Evolutionary conservation across 2,329 filamentous ascomycete genomes (phyloP), one percentile per base, ranked within the genome.

Genomic region (Monilinia laxa): DNA sequence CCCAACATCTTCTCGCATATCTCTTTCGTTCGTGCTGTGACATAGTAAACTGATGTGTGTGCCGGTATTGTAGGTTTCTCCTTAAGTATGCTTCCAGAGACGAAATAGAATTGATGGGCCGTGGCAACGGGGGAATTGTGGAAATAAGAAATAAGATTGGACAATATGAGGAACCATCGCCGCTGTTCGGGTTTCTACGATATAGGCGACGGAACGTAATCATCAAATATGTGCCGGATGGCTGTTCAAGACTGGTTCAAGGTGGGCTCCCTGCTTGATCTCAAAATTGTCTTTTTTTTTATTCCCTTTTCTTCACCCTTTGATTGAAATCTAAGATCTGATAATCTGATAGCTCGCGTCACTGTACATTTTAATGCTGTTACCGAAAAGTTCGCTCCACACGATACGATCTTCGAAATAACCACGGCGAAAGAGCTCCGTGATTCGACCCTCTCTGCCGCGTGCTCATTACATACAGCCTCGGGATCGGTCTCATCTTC

Each of bases 61-160:
- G 31, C 12, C 16, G 35, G 11, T 62, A 20, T n/a, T 60, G 38
- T 76, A 98, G 95, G 95, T 95, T 99, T 75, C 86, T 98, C 70
- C 87, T 99, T 73, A 93, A 94, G 77, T 99, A 99, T 80, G 84
- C 87, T 70, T 90, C 90, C 69, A 89, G 95, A 78, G 95, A 99
- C 81, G 91, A 94, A 73, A 84, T 99, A 69, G 88, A 91, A 71
- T 80, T 99, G 66, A 82, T 95, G 67, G 86, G 84, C 68, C 87
- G 85, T 72, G 95, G 95, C 60, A 90, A 83, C 71, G 91, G 91
- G 71, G 94, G 95, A 70, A 89, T 97, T 68, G 84, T 87, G 68
- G 95, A 98, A 77, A 87, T 95, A 71, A 90, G 93, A 75, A 87
- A 88, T 74, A 85, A 87, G 66, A 89, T 98, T 72, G 85, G 89